Evolutionary conservation across 306 rosid species (phyloP).

Genomic region (Urtica urens): DNA sequence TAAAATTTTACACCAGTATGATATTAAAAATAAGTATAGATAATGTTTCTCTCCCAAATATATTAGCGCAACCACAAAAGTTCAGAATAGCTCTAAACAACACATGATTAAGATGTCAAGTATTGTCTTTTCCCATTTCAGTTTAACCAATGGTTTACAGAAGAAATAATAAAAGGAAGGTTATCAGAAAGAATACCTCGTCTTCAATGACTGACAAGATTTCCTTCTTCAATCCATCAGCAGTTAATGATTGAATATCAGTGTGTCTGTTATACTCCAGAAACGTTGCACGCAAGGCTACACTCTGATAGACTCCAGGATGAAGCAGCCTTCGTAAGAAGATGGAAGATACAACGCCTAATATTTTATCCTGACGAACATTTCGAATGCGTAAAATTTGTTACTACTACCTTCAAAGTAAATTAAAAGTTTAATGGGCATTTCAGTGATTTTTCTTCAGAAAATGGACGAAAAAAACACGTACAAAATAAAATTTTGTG

Average conservation of each 20-base stretch:
- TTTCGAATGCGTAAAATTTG: neutral
- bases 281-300: constrained; percentile 65
- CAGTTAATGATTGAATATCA: constrained; percentile 61
- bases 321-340: constrained; percentile 74
- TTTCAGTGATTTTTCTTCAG: too few species aligned
- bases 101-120: too few species aligned
- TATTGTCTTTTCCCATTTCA: neutral
- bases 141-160: neutral
- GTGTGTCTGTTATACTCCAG: constrained; percentile 70
- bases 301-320: constrained; percentile 72
- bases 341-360: constrained; percentile 61
- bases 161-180: neutral
- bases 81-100: too few species aligned
- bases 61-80: neutral
- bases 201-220: constrained; percentile 75
- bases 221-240: constrained; percentile 76
- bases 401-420: too few species aligned
- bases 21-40: neutral
- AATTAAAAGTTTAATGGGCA: too few species aligned
- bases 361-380: constrained; percentile 59
- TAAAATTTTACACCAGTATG: neutral
- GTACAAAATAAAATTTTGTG: too few species aligned
- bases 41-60: neutral
- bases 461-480: too few species aligned
- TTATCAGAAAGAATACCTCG: constrained; percentile 43